A percentile compares a stretch with the other conserved stretches of the same genome.
Conservation (phyloP, 2,329 filamentous ascomycete species). For the Fusarium verticillioides region DNA sequence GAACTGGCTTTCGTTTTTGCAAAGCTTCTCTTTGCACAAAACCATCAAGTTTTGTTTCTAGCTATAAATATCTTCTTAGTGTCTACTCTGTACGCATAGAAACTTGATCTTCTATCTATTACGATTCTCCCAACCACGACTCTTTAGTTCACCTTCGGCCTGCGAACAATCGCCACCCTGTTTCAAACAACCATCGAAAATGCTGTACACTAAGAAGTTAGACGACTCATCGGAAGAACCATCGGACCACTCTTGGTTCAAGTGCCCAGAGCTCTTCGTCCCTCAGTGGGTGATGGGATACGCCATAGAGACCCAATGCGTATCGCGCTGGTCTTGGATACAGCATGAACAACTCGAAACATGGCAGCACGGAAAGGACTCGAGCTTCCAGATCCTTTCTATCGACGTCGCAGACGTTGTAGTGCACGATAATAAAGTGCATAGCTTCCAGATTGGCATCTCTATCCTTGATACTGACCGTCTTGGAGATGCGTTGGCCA, state of each 20-base stretch:
- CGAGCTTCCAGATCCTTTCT: not conserved
- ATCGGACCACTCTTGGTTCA: not conserved
- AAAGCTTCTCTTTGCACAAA: not conserved
- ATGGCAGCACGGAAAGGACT: not conserved
- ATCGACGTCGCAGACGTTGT: not conserved
- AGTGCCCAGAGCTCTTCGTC: not conserved
- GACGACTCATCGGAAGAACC: not conserved
- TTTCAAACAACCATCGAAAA: not conserved
- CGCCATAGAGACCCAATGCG: rapidly evolving
- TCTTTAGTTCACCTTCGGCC: not conserved
- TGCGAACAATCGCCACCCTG: not conserved
- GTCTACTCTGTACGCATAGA: not conserved
- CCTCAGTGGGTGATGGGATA: not conserved
- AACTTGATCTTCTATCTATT: not conserved
- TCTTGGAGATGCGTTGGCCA: not conserved
- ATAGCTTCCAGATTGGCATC: not conserved
- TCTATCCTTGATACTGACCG: not conserved
- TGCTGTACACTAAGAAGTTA: not conserved
- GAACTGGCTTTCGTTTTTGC: not conserved
- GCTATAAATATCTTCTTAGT: not conserved
- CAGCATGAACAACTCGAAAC: not conserved
- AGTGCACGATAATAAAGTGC: rapidly evolving
- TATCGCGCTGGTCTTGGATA: not conserved
- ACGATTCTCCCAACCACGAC: not conserved
- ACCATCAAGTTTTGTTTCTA: not conserved